These are phyloP conservation scores for Fusarium keratoplasticum DNA, from an alignment of 2,329 filamentous ascomycete species.

Conservation along the genomic window DNA sequence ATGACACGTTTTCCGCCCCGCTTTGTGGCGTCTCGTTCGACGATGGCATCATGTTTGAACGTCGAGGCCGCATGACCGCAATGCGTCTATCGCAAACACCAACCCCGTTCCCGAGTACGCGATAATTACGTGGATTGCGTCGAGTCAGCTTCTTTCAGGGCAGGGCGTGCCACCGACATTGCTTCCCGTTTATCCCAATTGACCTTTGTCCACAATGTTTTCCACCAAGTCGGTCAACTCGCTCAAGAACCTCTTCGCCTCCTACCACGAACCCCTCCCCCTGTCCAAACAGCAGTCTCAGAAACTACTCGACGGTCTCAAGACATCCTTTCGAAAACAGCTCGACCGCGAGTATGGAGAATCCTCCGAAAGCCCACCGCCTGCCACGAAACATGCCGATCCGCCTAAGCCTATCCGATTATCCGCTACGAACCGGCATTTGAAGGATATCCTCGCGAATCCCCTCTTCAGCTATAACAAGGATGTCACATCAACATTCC, in stretches of 20 bases:
- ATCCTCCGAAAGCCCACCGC: conserved; percentile 44
- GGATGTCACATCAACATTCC: conserved; percentile 33
- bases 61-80: conserved; percentile 18
- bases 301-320: conserved; percentile 67
- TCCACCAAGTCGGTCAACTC: conserved; percentile 53
- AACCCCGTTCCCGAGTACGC: conserved; percentile 6
- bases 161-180: conserved; percentile 25
- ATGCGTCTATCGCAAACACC: conserved; percentile 11
- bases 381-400: conserved; percentile 33
- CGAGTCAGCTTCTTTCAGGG: not conserved
- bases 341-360: conserved; percentile 69
- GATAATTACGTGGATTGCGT: not conserved
- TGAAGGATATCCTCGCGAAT: conserved; percentile 68
- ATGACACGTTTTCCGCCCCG: conserved; percentile 35
- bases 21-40: conserved; percentile 38
- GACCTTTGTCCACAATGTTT: conserved; percentile 47
- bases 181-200: conserved; percentile 49
- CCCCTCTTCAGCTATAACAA: conserved; percentile 62
- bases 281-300: conserved; percentile 63
- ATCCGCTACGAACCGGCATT: conserved; percentile 57
- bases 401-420: conserved; percentile 47
- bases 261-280: conserved; percentile 64
- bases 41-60: conserved; percentile 43
- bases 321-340: conserved; percentile 67
- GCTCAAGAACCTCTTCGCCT: conserved; percentile 54